Percentiles rank a stretch among this genome's conserved stretches.
Conservation (phyloP, 2,329 filamentous ascomycete species). For the Diaporthe sp. region DNA sequence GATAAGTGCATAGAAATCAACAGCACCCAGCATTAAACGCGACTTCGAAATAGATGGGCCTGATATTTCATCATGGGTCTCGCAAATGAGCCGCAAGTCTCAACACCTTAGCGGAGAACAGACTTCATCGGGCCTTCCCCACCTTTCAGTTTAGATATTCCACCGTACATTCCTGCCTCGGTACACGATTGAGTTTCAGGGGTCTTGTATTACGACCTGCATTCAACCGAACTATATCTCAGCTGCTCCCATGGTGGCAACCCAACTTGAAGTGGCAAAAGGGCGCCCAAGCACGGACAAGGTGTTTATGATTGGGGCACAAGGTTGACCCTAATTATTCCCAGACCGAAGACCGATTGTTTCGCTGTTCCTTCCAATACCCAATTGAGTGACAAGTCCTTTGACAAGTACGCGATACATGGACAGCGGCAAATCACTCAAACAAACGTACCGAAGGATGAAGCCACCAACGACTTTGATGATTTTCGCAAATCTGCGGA, state of each 20-base stretch:
- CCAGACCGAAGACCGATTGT: not conserved
- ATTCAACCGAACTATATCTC: not conserved
- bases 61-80: not conserved
- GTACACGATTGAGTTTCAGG: not conserved
- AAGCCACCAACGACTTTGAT: not conserved
- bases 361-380: not conserved
- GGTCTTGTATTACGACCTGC: not conserved
- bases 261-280: not conserved
- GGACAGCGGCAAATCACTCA: too few relatives aligned
- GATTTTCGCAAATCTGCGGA: not conserved
- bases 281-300: not conserved
- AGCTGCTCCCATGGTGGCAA: not conserved
- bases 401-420: too few relatives aligned
- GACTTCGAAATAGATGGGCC: not conserved
- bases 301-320: not conserved
- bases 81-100: not conserved
- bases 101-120: too few relatives aligned
- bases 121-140: not conserved
- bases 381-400: too few relatives aligned
- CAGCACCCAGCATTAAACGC: too few relatives aligned
- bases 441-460: not conserved
- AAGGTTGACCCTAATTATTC: not conserved
- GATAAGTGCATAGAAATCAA: too few relatives aligned
- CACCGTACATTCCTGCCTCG: not conserved
- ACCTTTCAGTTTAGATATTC: not conserved